Base-by-base conservation (phyloP, 1,139 yeast genomes). In the Hansenula lynferdii region DNA sequence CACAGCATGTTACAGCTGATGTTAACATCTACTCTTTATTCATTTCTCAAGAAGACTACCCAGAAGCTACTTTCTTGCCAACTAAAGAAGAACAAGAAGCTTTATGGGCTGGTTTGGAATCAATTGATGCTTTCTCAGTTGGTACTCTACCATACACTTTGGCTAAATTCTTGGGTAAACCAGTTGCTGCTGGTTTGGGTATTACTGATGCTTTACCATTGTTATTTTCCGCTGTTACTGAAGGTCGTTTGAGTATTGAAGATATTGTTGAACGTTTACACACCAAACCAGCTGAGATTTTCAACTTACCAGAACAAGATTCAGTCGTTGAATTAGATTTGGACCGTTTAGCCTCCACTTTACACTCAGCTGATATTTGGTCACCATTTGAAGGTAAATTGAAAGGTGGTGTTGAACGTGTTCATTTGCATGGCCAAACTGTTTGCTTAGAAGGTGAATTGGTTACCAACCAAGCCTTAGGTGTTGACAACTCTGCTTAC, bases 371-470 rank as follows among this genome's bases (percentile, higher is more conserved):
- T 31, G 53, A 64, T 33, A 53, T 70, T 42, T 77, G 79, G 75
- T 67, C 81, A 40, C 81, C 83, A 44, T 70, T 75, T 53, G 64
- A 67, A 54, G 65, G 69, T 49, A 66, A 70, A 38, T 69, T 85
- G 56, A 71, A 67, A 46, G 97, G 97, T 46, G 80, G 86, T 50
- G 82, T 92, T 54, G 96, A 87, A 64, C 79, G 97, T 60, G 97
- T 92, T 39, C 74, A 81, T 47, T 70, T 85, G 61, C 78, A 80
- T 50, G 82, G 79, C 45, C 81, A 81, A 59, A 85, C 96, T 41
- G 86, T 83, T 43, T 83, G 87, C 48, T 73, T 89, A 51, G 96
- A 90, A 59, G 96, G 96, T 50, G 75, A 75, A 42, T 65, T 86
- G 37, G 69, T 84, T 47, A 70, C 73, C 37, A 56, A 62, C 19